Evolutionary conservation across 2,329 filamentous ascomycete genomes (phyloP).

Genomic region (Aureobasidium mangrovei): DNA sequence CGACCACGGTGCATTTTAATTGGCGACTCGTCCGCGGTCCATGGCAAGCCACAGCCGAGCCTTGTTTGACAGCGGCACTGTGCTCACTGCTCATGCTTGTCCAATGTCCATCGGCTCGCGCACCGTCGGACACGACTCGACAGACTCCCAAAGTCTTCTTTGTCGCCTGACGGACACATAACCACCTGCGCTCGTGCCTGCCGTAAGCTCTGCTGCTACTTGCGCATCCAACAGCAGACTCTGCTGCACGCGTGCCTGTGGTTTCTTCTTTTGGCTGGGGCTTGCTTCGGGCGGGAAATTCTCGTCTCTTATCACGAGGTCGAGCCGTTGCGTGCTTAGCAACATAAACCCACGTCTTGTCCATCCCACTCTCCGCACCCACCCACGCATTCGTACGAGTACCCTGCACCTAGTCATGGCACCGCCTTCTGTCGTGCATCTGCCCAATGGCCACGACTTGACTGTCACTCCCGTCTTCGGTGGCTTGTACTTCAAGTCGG

Average conservation of each 20-base stretch:
- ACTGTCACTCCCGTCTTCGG: slow-evolving; percentile 80
- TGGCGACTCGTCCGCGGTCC: neutral
- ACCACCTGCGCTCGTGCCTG: too few species aligned
- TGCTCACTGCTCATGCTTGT: too few species aligned
- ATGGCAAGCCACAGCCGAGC: slow-evolving; percentile 1
- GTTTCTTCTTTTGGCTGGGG: too few species aligned
- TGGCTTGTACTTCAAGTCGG: slow-evolving; percentile 81
- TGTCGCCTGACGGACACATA: too few species aligned
- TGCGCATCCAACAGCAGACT: too few species aligned
- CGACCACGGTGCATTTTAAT: too few species aligned
- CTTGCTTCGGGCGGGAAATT: neutral
- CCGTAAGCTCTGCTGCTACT: too few species aligned
- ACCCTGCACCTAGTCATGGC: neutral
- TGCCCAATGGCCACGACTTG: slow-evolving; percentile 82
- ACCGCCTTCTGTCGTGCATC: slow-evolving; percentile 47
- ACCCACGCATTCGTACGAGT: neutral
- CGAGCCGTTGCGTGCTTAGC: slow-evolving; percentile 2
- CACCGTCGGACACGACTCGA: too few species aligned
- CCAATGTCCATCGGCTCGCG: too few species aligned
- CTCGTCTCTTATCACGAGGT: slow-evolving; percentile 1
- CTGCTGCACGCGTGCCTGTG: too few species aligned
- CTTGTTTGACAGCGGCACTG: neutral
- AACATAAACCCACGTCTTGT: neutral
- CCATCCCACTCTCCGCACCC: neutral
- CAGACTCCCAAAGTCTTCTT: too few species aligned